Percentiles rank a stretch among this genome's conserved stretches.
phyloP scores from a whole-genome alignment of 2,329 filamentous ascomycete species.

The Trichoderma oligosporum region DNA sequence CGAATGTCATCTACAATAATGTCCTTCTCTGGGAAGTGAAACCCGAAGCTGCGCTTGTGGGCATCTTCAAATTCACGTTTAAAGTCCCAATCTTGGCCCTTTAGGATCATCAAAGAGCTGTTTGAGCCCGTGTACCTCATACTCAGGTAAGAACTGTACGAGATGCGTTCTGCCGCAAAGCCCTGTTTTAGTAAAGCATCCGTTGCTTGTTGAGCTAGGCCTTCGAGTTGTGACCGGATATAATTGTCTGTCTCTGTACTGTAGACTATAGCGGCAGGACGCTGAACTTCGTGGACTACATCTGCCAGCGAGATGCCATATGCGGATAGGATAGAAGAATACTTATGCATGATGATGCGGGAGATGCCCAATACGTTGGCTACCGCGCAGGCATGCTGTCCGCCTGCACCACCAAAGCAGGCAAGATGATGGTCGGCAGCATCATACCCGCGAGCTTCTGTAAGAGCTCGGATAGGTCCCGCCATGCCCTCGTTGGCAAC shows the following conservation, averaged over 20 bases:
- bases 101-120: conserved; percentile 38
- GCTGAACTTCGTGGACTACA: conserved; percentile 40
- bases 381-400: conserved; percentile 44
- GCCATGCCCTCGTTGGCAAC: conserved; percentile 38
- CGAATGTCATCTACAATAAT: conserved; percentile 44
- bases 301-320: conserved; percentile 47
- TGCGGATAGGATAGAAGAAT: conserved; percentile 44
- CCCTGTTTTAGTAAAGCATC: conserved; percentile 29
- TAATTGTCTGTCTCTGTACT: conserved; percentile 21
- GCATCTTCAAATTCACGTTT: conserved; percentile 43
- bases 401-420: conserved; percentile 39
- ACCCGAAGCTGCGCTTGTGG: conserved; percentile 72
- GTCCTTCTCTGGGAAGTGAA: conserved; percentile 48
- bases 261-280: conserved; percentile 35
- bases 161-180: conserved; percentile 36
- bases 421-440: conserved; percentile 35
- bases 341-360: conserved; percentile 42
- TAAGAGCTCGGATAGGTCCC: conserved; percentile 35
- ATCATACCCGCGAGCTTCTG: conserved; percentile 36
- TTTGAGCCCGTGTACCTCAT: conserved; percentile 43
- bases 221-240: conserved; percentile 25
- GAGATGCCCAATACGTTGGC: conserved; percentile 42
- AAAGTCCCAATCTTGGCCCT: conserved; percentile 27
- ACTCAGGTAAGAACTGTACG: conserved; percentile 41
- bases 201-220: conserved; percentile 24